A percentile compares a stretch with the other conserved stretches of the same genome.
These are phyloP conservation scores for Cenchrus fungigraminus DNA, from an alignment of 176 grass and related monocot genomes.

Conservation along the genomic window DNA sequence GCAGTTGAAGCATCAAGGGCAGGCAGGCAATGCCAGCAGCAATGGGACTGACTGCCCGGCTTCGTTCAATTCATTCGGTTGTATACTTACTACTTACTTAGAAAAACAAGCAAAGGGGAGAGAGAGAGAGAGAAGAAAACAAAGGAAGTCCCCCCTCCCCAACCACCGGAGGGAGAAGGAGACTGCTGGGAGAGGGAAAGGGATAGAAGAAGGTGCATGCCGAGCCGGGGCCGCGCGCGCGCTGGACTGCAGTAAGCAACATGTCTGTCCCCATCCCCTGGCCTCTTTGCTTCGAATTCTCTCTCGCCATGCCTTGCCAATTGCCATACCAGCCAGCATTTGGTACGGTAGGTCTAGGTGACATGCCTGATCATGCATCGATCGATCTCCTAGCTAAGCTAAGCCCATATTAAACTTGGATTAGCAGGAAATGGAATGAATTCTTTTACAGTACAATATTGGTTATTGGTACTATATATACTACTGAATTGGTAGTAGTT, in stretches of 20 bases:
- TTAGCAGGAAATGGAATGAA: not conserved
- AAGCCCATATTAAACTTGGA: not conserved
- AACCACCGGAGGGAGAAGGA: not conserved
- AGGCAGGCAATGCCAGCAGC: not conserved
- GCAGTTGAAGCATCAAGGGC: too few species aligned
- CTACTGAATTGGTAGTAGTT: not conserved
- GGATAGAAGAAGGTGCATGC: not conserved
- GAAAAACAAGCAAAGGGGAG: not conserved
- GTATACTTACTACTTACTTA: conserved; percentile 21
- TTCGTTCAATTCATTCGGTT: not conserved
- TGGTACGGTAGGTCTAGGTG: conserved; percentile 33
- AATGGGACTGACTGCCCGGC: not conserved
- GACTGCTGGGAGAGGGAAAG: too few species aligned
- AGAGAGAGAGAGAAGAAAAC: not conserved
- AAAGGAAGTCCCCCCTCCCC: conserved; percentile 16
- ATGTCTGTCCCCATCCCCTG: conserved; percentile 21
- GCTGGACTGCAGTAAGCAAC: conserved; percentile 39
- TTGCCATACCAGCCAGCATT: conserved; percentile 4
- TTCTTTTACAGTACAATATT: conserved; percentile 2
- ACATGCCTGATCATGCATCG: not conserved
- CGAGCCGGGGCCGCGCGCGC: conserved; percentile 16
- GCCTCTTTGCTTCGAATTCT: not conserved
- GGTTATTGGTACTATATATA: not conserved
- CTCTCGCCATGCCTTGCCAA: conserved; percentile 5
- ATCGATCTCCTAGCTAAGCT: not conserved